A percentile compares a stretch with the other conserved stretches of the same genome.
Conservation (phyloP, 2,329 filamentous ascomycete genomes). For the Didymella lethalis region DNA sequence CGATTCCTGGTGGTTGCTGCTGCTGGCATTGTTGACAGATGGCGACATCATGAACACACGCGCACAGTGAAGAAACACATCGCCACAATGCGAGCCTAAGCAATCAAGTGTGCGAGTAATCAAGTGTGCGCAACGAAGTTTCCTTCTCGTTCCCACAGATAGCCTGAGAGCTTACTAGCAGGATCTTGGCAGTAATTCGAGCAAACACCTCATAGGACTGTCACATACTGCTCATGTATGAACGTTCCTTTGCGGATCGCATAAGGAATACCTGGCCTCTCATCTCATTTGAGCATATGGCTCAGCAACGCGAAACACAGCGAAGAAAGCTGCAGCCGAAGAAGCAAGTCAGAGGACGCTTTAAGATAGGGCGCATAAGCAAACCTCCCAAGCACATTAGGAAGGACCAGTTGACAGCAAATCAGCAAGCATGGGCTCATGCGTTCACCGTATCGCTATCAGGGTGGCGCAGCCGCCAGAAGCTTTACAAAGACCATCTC, state of each 20-base stretch:
- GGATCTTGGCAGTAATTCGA: too few species aligned
- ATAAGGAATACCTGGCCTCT: background rate
- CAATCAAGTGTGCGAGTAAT: background rate
- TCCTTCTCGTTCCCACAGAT: background rate
- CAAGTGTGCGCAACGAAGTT: background rate
- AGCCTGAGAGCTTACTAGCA: background rate
- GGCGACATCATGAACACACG: background rate
- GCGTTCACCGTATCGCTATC: constrained; percentile 4
- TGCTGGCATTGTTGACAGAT: background rate
- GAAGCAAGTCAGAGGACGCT: too few species aligned
- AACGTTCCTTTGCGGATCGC: background rate
- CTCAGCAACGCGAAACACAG: background rate
- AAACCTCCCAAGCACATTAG: background rate
- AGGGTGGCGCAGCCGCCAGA: constrained; percentile 1
- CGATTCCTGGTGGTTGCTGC: too few species aligned
- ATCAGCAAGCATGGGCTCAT: constrained; percentile 8
- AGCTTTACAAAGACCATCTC: background rate
- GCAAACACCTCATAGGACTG: background rate
- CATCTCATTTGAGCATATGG: background rate
- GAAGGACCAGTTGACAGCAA: background rate
- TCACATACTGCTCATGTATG: background rate
- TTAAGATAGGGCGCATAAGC: background rate
- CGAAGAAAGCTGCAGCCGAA: background rate
- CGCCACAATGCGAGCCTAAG: background rate
- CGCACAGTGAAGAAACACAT: background rate